Percentiles rank a stretch among this genome's conserved stretches.
phyloP scores from a whole-genome alignment of 208 protist genomes.

The Leishmania martiniquensis region DNA sequence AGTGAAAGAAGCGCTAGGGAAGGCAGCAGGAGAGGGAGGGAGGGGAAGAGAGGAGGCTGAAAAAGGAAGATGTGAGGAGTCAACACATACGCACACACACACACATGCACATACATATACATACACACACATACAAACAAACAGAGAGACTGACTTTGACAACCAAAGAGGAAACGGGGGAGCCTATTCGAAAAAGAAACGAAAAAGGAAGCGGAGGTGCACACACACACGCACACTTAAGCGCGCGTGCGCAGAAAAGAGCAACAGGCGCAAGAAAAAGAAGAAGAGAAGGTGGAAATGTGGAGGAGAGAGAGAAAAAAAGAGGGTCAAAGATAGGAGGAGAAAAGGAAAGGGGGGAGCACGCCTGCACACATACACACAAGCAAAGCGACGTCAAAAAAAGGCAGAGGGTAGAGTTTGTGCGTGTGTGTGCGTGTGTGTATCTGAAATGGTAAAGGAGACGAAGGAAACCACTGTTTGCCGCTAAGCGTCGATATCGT shows the following conservation, averaged over 20 bases:
- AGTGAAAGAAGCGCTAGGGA: not conserved
- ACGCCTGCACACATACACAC: not conserved
- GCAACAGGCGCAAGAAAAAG: not conserved
- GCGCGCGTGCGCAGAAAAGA: not conserved
- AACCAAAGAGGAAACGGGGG: no score
- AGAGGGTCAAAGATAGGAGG: not conserved
- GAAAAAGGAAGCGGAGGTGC: no score
- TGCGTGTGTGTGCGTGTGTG: no score
- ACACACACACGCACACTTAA: no score
- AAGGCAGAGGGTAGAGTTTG: no score
- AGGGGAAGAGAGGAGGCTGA: not conserved
- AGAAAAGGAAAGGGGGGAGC: no score
- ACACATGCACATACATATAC: not conserved
- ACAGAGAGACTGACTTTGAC: not conserved
- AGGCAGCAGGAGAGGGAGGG: constrained; percentile 1
- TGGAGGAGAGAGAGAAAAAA: not conserved
- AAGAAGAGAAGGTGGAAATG: not conserved
- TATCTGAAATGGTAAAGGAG: no score
- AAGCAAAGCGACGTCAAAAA: not conserved
- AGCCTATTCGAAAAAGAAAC: no score
- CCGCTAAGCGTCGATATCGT: not conserved
- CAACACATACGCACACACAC: not conserved
- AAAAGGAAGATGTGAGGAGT: constrained; percentile 9
- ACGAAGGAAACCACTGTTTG: not conserved
- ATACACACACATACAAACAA: constrained; percentile 1